These are phyloP conservation scores for Lentinula sp. DNA, from an alignment of 768 basidiomycete species.

Conservation along the genomic window DNA sequence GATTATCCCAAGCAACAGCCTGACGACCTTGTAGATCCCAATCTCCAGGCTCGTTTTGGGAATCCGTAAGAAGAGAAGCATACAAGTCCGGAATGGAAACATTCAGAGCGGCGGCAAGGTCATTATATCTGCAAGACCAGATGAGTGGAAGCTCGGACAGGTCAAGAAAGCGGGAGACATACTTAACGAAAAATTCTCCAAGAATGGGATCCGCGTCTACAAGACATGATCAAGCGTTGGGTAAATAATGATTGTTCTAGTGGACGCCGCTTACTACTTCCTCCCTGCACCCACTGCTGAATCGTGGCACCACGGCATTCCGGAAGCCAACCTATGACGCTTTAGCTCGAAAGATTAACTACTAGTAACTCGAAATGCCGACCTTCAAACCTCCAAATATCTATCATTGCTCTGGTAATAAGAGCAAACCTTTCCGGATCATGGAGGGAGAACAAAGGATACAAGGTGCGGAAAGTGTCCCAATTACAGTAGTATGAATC, in stretches of 20 bases:
- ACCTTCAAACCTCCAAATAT: slow-evolving; percentile 60
- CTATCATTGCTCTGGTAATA: slow-evolving; percentile 60
- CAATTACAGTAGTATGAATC: slow-evolving; percentile 69
- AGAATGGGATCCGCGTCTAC: slow-evolving; percentile 60
- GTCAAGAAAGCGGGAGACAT: slow-evolving; percentile 7
- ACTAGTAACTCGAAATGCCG: slow-evolving; percentile 15
- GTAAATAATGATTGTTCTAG: neutral
- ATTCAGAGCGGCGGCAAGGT: slow-evolving; percentile 39
- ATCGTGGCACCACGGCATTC: slow-evolving; percentile 52
- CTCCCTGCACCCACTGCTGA: slow-evolving; percentile 41
- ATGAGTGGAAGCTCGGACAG: neutral
- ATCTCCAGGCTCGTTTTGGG: slow-evolving; percentile 49
- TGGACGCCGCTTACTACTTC: slow-evolving; percentile 43
- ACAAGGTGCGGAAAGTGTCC: slow-evolving; percentile 63
- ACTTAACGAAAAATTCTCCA: slow-evolving; percentile 64
- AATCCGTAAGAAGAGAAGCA: slow-evolving; percentile 51
- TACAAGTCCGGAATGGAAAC: slow-evolving; percentile 48
- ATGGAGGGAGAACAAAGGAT: slow-evolving; percentile 57
- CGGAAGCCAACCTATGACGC: slow-evolving; percentile 45
- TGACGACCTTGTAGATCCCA: slow-evolving; percentile 63
- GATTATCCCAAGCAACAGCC: slow-evolving; percentile 48
- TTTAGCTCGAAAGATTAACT: slow-evolving; percentile 12
- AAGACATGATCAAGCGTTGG: neutral
- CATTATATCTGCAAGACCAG: slow-evolving; percentile 33
- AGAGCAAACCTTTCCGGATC: slow-evolving; percentile 53